These are phyloP conservation scores for Saccharomyces hybrid DNA, from an alignment of 1,139 yeast genomes.

Conservation along the genomic window DNA sequence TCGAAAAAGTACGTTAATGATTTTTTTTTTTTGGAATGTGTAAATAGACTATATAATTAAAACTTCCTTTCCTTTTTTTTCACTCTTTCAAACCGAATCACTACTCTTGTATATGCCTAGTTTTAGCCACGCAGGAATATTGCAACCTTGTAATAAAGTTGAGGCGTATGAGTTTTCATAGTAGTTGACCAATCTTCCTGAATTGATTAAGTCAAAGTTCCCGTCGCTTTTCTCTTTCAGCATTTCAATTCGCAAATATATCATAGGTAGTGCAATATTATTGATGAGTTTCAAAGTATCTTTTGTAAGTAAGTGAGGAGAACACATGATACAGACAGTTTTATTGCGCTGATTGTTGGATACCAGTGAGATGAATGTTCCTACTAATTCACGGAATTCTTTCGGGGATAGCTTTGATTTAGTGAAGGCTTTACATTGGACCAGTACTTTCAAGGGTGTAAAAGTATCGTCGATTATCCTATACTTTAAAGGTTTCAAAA, in stretches of 20 bases:
- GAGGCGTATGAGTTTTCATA: conserved; percentile 27
- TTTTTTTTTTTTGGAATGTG: not conserved
- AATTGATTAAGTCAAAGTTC: conserved; percentile 36
- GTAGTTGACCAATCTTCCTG: conserved; percentile 32
- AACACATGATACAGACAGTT: conserved; percentile 41
- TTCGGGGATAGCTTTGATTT: conserved; percentile 43
- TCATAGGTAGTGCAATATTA: conserved; percentile 46
- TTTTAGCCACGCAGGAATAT: conserved; percentile 26
- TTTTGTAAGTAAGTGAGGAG: conserved; percentile 53
- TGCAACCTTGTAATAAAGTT: conserved; percentile 23
- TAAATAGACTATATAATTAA: not conserved
- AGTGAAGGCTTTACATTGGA: conserved; percentile 52
- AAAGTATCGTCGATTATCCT: conserved; percentile 9
- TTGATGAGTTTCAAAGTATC: conserved; percentile 55
- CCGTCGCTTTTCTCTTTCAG: conserved; percentile 18
- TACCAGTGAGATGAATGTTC: conserved; percentile 44
- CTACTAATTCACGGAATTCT: conserved; percentile 51
- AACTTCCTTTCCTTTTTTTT: not conserved
- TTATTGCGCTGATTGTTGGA: conserved; percentile 22
- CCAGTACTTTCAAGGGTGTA: conserved; percentile 33
- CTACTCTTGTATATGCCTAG: conserved; percentile 11
- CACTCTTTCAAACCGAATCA: not conserved
- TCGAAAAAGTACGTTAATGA: not conserved
- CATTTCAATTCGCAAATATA: conserved; percentile 41
- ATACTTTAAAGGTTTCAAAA: conserved; percentile 23